Base-by-base conservation (phyloP, 495 filamentous ascomycete species). In the Penicillium coprophilum region DNA sequence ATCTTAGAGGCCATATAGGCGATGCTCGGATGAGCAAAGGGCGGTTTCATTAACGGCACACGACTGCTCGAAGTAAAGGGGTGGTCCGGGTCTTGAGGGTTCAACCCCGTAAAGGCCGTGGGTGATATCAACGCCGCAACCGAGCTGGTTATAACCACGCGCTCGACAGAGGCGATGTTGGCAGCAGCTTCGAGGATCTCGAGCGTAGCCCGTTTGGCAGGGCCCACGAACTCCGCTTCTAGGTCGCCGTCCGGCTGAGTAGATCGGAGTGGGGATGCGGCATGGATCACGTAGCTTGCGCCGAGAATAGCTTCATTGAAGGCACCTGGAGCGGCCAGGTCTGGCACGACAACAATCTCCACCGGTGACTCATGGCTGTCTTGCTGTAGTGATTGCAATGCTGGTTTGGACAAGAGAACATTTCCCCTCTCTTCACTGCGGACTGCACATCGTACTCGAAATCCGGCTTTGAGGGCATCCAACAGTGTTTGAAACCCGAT, bases 181-280 rank as follows among this genome's bases (percentile, higher is more conserved):
- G 36, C 23, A 3, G 48, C 48, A 12, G 48, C 48, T 40, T 51
- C 15, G 11, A 51, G 49, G 7, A 51, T 51, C 3, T 51, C 36
- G 36, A 38, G 2, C 8, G 49, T 41, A 13, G 31, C 36, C 6
- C 19, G n/a, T 12, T n/a, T 34, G 10, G 49, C 49, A 6, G 49
- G 49, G 12, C 13, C 21, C 7, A 39, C 8, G 24, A 23, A 24
- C 4, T 24, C 19, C 2, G 34, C 19, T 3, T 12, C 8, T 1
- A 38, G 31, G n/a, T 53, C 13, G 38, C 43, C 36, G n/a, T 20
- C 4, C 0, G 46, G 17, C n/a, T 48, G 28, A 20, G 12, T 20
- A 7, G 36, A 15, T 23, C 3, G 10, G 38, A 53, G n/a, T 8
- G 38, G 50, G 1, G 50, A 43, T 15, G 48, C 49, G 4, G 41